Evolutionary conservation across 495 filamentous ascomycete species (phyloP).

Genomic region (Hypomontagnella monticulosa): DNA sequence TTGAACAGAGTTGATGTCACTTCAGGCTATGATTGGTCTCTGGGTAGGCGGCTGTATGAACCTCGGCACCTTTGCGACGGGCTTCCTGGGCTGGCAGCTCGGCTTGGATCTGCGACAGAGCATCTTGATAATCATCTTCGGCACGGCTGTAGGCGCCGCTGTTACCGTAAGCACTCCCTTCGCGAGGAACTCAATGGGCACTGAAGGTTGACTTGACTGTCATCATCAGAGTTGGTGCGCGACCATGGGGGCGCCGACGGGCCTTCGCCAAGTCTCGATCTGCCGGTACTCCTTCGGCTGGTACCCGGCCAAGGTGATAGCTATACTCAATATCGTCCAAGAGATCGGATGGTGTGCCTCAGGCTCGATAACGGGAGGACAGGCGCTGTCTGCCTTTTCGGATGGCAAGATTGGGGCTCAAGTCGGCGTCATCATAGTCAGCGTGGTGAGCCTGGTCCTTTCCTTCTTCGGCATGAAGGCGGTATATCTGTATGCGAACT

Average conservation of each 20-base stretch:
- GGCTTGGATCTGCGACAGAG: conserved; percentile 60
- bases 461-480: conserved; percentile 59
- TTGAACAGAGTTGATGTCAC: neutral
- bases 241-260: conserved; percentile 60
- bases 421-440: conserved; percentile 60
- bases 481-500: conserved; percentile 54
- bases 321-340: conserved; percentile 60
- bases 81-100: conserved; percentile 60
- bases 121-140: conserved; percentile 62
- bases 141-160: conserved; percentile 55
- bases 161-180: conserved; percentile 55
- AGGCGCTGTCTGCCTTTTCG: conserved; percentile 62
- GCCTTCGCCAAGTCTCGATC: conserved; percentile 64
- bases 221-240: conserved; percentile 51
- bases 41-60: conserved; percentile 66
- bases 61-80: conserved; percentile 62
- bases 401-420: conserved; percentile 55
- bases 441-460: conserved; percentile 53
- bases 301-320: conserved; percentile 61
- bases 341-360: conserved; percentile 62
- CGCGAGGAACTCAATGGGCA: neutral
- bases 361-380: conserved; percentile 57
- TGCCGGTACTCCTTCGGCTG: conserved; percentile 66
- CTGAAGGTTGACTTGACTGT: conserved; percentile 2
- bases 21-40: conserved; percentile 38